Evolutionary conservation across 768 basidiomycete species (phyloP).

Genomic region (Psilocybe subaeruginosa): DNA sequence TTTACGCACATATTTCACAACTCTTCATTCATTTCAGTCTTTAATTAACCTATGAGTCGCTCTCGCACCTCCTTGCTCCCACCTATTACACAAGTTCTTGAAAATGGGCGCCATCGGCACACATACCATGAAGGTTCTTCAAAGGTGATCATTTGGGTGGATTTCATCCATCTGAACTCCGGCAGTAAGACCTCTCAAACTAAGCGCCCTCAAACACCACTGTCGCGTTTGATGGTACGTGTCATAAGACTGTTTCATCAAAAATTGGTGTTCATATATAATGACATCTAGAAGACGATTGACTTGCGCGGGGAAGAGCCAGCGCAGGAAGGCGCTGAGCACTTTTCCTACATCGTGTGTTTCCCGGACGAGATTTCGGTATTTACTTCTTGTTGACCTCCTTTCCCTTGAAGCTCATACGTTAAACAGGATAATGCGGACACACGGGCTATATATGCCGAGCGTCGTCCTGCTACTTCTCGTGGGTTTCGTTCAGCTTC

Average conservation of each 20-base stretch:
- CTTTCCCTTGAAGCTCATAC: no score
- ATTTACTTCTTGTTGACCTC: neutral
- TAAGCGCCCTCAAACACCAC: neutral
- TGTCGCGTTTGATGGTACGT: neutral
- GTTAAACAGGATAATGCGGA: constrained; percentile 4
- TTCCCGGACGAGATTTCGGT: constrained; percentile 5
- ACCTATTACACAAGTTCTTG: neutral
- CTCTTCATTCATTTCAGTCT: neutral
- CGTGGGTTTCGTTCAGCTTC: neutral
- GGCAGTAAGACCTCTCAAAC: neutral
- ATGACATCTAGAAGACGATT: constrained; percentile 6
- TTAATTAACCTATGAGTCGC: neutral
- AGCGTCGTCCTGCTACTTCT: constrained; percentile 4
- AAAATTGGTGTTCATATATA: neutral
- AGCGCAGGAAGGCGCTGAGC: constrained; percentile 4
- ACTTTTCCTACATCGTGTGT: constrained; percentile 11
- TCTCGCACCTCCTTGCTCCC: neutral
- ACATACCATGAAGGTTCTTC: neutral
- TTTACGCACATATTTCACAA: neutral
- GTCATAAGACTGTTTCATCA: neutral
- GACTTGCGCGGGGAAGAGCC: constrained; percentile 6
- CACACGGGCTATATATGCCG: neutral
- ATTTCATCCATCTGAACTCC: neutral
- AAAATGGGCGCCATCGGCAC: neutral
- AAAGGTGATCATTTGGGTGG: neutral